Conservation (phyloP, 768 basidiomycete species). For the Leccinum disarticulatum region DNA sequence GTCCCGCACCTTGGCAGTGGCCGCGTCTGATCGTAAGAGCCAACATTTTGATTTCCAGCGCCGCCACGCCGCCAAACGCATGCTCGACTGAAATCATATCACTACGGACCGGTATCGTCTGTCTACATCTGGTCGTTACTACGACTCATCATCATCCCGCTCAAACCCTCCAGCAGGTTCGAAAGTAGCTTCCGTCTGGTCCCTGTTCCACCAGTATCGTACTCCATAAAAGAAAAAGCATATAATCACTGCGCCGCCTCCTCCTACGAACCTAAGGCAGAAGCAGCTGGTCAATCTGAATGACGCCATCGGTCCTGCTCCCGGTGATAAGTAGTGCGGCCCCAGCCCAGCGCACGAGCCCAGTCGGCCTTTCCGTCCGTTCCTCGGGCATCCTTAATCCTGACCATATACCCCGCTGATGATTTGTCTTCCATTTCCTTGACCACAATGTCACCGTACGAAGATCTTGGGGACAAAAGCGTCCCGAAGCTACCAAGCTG, state of each 20-base stretch:
- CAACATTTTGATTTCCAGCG: no score
- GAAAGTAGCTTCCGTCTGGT: slow-evolving; percentile 83
- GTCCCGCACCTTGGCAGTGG: no score
- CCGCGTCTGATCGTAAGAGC: no score
- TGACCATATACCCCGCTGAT: slow-evolving; percentile 52
- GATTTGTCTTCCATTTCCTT: slow-evolving; percentile 46
- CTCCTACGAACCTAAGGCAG: slow-evolving; percentile 73
- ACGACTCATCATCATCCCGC: slow-evolving; percentile 45
- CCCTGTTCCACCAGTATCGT: slow-evolving; percentile 65
- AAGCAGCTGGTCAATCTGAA: slow-evolving; percentile 82
- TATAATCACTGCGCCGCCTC: slow-evolving; percentile 59
- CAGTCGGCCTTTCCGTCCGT: slow-evolving; percentile 61
- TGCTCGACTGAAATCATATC: no score
- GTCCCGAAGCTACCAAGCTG: slow-evolving; percentile 76
- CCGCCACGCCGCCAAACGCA: no score
- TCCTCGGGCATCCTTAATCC: slow-evolving; percentile 72
- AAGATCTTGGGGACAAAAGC: slow-evolving; percentile 60
- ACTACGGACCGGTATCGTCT: slow-evolving; percentile 5
- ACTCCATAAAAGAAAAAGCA: slow-evolving; percentile 74
- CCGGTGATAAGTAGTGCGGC: slow-evolving; percentile 65
- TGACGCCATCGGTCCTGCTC: slow-evolving; percentile 79
- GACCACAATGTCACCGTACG: slow-evolving; percentile 86
- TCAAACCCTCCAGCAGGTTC: slow-evolving; percentile 86
- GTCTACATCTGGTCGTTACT: slow-evolving; percentile 21
- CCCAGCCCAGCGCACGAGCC: slow-evolving; percentile 69